These are phyloP conservation scores for Fusarium guadeloupense DNA, from an alignment of 2,329 filamentous ascomycete genomes.

Conservation along the genomic window DNA sequence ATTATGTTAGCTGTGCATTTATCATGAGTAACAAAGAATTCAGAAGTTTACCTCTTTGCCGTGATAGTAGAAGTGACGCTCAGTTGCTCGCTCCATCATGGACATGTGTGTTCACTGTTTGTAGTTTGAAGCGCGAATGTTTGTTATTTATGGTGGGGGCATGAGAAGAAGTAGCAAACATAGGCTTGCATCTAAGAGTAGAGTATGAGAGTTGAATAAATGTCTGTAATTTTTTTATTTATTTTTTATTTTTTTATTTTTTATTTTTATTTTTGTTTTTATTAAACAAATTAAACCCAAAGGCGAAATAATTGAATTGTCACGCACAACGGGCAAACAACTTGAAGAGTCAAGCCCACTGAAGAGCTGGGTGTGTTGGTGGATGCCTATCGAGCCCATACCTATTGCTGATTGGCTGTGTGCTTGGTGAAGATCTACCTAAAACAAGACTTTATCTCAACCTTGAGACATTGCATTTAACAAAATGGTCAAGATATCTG, in stretches of 20 bases:
- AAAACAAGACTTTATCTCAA: not conserved
- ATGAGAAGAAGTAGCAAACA: not conserved
- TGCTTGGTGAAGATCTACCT: not conserved
- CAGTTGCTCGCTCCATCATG: slow-evolving; percentile 59
- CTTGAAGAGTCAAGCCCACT: not conserved
- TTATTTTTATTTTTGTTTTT: too few relatives aligned
- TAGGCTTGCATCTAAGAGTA: not conserved
- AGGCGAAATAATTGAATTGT: too few relatives aligned
- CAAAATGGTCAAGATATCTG: too few relatives aligned
- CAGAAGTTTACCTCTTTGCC: slow-evolving; percentile 47
- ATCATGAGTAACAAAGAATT: not conserved
- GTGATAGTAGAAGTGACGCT: slow-evolving; percentile 62
- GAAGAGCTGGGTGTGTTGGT: slow-evolving; percentile 8
- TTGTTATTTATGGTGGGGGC: not conserved
- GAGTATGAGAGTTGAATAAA: too few relatives aligned
- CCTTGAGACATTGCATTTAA: too few relatives aligned
- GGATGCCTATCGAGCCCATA: slow-evolving; percentile 2
- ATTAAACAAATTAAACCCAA: too few relatives aligned
- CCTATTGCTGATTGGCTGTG: slow-evolving; percentile 19
- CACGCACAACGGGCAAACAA: too few relatives aligned
- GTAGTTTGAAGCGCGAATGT: not conserved
- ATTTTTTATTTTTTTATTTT: too few relatives aligned
- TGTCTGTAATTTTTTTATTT: too few relatives aligned
- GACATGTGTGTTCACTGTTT: not conserved
- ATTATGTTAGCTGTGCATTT: not conserved